A percentile compares a stretch with the other conserved stretches of the same genome.
Conservation (phyloP, 2,329 filamentous ascomycete genomes). For the Diaporthe sp. region DNA sequence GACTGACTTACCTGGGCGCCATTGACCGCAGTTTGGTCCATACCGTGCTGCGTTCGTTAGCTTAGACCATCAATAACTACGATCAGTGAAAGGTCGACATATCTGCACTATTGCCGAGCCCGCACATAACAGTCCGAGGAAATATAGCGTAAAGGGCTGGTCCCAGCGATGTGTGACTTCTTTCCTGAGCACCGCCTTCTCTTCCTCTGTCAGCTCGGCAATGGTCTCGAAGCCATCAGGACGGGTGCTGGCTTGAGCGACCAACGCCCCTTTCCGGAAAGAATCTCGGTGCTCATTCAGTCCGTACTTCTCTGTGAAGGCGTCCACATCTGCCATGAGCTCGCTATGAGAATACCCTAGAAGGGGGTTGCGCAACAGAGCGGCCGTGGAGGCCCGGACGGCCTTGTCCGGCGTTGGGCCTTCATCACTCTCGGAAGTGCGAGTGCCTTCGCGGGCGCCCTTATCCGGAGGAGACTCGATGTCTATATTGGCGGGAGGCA, state of each 20-base stretch:
- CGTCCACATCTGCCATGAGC: constrained; percentile 68
- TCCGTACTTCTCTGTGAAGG: constrained; percentile 71
- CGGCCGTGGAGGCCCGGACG: background rate
- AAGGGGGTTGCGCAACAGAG: constrained; percentile 61
- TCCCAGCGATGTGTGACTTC: constrained; percentile 79
- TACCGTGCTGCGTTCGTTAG: background rate
- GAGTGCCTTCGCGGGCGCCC: background rate
- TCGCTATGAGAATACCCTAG: constrained; percentile 64
- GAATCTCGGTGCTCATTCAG: constrained; percentile 70
- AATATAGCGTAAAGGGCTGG: constrained; percentile 72
- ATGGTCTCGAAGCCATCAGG: constrained; percentile 74
- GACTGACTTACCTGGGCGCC: constrained; percentile 4
- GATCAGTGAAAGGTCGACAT: background rate
- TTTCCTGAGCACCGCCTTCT: constrained; percentile 59
- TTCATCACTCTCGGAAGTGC: constrained; percentile 4
- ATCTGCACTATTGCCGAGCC: constrained; percentile 25
- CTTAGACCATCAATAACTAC: accelerated
- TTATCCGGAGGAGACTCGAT: constrained; percentile 2
- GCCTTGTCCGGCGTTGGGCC: background rate
- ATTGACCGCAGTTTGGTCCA: constrained; percentile 20
- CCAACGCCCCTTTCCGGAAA: constrained; percentile 79
- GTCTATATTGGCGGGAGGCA: constrained; percentile 1
- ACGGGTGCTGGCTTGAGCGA: constrained; percentile 74
- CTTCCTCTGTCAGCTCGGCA: constrained; percentile 8
- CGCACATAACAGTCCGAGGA: constrained; percentile 51